A percentile compares a stretch with the other conserved stretches of the same genome.
Evolutionary conservation across 805 yeast genomes (phyloP).

Genomic region (Kuraishia capsulata): DNA sequence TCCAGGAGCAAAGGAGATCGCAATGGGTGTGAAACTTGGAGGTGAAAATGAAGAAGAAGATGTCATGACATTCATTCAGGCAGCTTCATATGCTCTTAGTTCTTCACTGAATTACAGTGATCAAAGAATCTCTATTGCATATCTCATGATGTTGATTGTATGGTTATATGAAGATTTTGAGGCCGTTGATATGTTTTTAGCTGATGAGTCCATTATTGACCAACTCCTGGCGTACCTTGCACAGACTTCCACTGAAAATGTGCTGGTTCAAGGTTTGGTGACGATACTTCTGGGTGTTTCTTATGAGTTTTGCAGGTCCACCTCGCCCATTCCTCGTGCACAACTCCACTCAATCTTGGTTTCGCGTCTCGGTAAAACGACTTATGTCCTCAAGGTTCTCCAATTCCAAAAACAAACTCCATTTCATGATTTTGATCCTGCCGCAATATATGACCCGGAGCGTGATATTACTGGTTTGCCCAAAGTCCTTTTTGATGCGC

Average conservation of each 20-base stretch:
- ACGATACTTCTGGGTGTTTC: constrained; percentile 64
- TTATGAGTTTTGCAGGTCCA: constrained; percentile 62
- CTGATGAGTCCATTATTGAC: constrained; percentile 56
- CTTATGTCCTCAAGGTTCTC: constrained; percentile 61
- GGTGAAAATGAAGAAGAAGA: constrained; percentile 58
- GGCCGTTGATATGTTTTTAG: constrained; percentile 68
- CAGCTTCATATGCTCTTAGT: constrained; percentile 65
- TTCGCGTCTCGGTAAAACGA: constrained; percentile 72
- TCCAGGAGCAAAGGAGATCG: constrained; percentile 36
- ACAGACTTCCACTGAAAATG: constrained; percentile 24
- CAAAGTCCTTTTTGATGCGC: constrained; percentile 59
- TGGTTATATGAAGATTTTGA: constrained; percentile 74
- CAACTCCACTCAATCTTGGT: constrained; percentile 55
- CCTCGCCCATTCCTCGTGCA: constrained; percentile 54
- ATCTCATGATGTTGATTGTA: constrained; percentile 58
- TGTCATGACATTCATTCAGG: constrained; percentile 59
- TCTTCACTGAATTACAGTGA: constrained; percentile 54
- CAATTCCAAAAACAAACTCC: constrained; percentile 55
- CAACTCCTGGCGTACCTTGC: constrained; percentile 61
- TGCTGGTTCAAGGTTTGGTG: constrained; percentile 60
- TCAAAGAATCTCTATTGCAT: constrained; percentile 70
- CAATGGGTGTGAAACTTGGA: constrained; percentile 48
- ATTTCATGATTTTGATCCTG: constrained; percentile 49
- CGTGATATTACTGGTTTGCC: constrained; percentile 86
- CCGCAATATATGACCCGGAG: constrained; percentile 36